Evolutionary conservation across 2,329 filamentous ascomycete species (phyloP), one percentile per base, ranked within the genome.

Genomic region (Raffaelea ambrosiae): DNA sequence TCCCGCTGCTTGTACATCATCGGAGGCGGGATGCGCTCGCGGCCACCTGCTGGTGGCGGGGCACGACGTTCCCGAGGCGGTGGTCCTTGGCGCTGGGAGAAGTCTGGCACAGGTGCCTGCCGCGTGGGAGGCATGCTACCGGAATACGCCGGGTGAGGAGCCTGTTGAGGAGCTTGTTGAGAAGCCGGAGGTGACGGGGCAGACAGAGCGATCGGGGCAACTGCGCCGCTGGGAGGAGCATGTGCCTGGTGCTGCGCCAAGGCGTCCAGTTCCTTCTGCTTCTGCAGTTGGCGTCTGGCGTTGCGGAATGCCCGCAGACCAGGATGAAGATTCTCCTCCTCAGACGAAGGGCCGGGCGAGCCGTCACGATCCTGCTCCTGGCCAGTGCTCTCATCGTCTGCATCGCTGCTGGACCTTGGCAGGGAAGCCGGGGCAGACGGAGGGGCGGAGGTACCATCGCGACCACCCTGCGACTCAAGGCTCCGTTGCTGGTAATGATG

Each of bases 301-400:
- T 81, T 76, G 23, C 75, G 67, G 56, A 81, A 81, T 2, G 76
- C 73, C 46, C 69, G 72, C 19, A 80, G 63, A 0, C 77, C 77
- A 2, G 72, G 70, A 49, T 77, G 71, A 8, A 60, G 63, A 18
- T 21, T 16, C 1, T 70, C 68, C 0, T 71, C 68, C 36, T 67
- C 65, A 21, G 60, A 64, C 10, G 57, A 61, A 29, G 26, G n/a
- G 35, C 54, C 54, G 33, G 40, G 26, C 4, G 46, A 26, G 13
- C 50, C 54, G 10, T 23, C 47, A 8, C 50, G 42, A 2, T 48
- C 47, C 8, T 56, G 56, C 9, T 46, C 46, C 11, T 57, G 54
- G 11, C 48, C 44, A 20, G 50, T 48, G 26, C 21, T 3, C 20
- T 44, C 33, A 11, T 35, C 19, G 14, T 40, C 20, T 3, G 7